Evolutionary conservation across 2,329 filamentous ascomycete species (phyloP).

Genomic region (Aspergillus sp.): DNA sequence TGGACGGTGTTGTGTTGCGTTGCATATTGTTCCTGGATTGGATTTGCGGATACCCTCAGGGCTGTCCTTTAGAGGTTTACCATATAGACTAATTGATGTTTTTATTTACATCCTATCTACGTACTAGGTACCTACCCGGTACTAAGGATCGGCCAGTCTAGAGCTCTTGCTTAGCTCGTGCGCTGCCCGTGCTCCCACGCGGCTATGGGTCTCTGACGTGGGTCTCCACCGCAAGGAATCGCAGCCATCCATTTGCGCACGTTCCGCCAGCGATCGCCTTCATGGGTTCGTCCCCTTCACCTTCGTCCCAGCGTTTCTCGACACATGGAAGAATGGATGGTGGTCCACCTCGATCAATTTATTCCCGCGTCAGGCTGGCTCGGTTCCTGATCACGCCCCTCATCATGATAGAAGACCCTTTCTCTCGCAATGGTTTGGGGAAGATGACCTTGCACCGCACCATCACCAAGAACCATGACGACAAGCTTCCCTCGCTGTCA

Average conservation of each 20-base stretch:
- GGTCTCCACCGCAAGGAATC: constrained; percentile 10
- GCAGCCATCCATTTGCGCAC: constrained; percentile 22
- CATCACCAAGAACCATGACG: constrained; percentile 13
- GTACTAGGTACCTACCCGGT: neutral
- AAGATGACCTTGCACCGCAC: constrained; percentile 4
- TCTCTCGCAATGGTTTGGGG: constrained; percentile 7
- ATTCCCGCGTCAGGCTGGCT: neutral
- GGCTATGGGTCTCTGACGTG: neutral
- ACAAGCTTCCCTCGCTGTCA: constrained; percentile 6
- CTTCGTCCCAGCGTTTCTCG: neutral
- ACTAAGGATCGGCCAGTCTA: neutral
- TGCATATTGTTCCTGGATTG: neutral
- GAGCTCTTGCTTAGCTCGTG: neutral
- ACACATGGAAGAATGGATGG: too few relatives aligned
- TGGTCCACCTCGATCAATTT: neutral
- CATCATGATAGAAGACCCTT: neutral
- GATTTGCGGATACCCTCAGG: constrained; percentile 12
- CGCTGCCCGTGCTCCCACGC: neutral
- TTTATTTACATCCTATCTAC: neutral
- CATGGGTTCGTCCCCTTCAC: neutral
- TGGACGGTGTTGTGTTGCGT: constrained; percentile 5
- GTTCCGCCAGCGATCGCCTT: constrained; percentile 14
- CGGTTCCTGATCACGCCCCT: neutral
- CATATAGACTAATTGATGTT: constrained; percentile 16
- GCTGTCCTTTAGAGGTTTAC: constrained; percentile 11